Percentiles rank a stretch among this genome's conserved stretches.
phyloP scores from a whole-genome alignment of 2,329 filamentous ascomycete species.

The Ophiostoma piceae region DNA sequence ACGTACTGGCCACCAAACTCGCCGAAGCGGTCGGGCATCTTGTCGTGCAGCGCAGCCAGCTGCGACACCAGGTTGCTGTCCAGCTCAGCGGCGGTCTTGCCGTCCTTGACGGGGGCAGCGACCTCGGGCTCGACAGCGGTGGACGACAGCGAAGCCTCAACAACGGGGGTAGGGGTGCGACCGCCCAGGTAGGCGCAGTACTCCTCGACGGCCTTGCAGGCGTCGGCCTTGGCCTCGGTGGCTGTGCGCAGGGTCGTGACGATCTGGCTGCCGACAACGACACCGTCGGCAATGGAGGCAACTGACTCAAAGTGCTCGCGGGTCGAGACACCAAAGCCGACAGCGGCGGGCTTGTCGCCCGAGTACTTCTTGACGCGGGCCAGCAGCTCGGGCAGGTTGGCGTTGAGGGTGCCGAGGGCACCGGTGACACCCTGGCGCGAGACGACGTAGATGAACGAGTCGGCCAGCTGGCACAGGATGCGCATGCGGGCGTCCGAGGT shows the following conservation, averaged over 20 bases:
- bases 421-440: conserved; percentile 96
- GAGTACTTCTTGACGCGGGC: conserved; percentile 87
- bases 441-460: conserved; percentile 98
- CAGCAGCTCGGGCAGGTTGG: conserved; percentile 74
- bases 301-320: conserved; percentile 88
- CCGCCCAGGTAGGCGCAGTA: conserved; percentile 70
- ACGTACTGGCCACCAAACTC: conserved; percentile 98
- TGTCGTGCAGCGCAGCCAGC: conserved; percentile 73
- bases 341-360: conserved; percentile 80
- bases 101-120: conserved; percentile 51
- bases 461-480: conserved; percentile 89
- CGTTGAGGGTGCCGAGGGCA: conserved; percentile 75
- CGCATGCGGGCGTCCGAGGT: conserved; percentile 93
- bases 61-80: conserved; percentile 69
- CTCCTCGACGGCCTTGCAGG: conserved; percentile 65
- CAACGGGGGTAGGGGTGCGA: conserved; percentile 40
- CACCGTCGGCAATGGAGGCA: conserved; percentile 78
- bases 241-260: conserved; percentile 71
- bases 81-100: conserved; percentile 46
- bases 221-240: conserved; percentile 26
- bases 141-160: conserved; percentile 56
- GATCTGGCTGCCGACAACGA: conserved; percentile 95
- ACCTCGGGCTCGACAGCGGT: conserved; percentile 50
- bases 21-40: conserved; percentile 81
- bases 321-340: conserved; percentile 95